Evolutionary conservation across 2,329 filamentous ascomycete species (phyloP).

Genomic region (Pleomassaria siparia): DNA sequence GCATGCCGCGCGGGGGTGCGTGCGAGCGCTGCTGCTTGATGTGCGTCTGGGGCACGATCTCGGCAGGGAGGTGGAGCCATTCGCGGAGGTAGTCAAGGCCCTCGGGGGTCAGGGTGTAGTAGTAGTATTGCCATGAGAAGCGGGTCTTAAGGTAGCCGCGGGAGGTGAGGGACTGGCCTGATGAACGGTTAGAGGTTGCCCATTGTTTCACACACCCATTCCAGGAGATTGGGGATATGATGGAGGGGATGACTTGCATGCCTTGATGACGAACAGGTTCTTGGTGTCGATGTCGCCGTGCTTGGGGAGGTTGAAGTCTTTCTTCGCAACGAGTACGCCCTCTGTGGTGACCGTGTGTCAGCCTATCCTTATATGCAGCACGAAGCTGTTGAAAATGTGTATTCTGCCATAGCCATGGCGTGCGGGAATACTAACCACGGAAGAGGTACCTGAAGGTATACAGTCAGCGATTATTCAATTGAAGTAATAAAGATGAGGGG

Average conservation of each 20-base stretch:
- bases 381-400: constrained; percentile 31
- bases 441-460: constrained; percentile 41
- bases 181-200: neutral
- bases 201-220: neutral
- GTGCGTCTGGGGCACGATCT: constrained; percentile 99
- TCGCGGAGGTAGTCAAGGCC: constrained; percentile 99
- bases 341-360: constrained; percentile 55
- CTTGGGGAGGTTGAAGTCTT: constrained; percentile 98
- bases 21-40: constrained; percentile 99
- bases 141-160: constrained; percentile 99
- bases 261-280: constrained; percentile 99
- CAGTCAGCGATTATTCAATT: constrained; percentile 26
- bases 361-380: constrained; percentile 43
- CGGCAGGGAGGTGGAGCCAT: constrained; percentile 99
- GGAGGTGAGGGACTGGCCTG: constrained; percentile 87
- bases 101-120: constrained; percentile 99
- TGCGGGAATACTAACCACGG: constrained; percentile 44
- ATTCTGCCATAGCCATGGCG: constrained; percentile 44
- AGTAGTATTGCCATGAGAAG: constrained; percentile 79
- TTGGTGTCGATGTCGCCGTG: constrained; percentile 98
- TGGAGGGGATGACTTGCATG: constrained; percentile 54
- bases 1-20: constrained; percentile 97
- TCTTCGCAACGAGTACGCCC: constrained; percentile 92
- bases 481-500: constrained; percentile 1
- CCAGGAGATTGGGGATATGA: neutral